Base-by-base conservation (phyloP, 805 yeast species). In the Suhomyces prunicola region DNA sequence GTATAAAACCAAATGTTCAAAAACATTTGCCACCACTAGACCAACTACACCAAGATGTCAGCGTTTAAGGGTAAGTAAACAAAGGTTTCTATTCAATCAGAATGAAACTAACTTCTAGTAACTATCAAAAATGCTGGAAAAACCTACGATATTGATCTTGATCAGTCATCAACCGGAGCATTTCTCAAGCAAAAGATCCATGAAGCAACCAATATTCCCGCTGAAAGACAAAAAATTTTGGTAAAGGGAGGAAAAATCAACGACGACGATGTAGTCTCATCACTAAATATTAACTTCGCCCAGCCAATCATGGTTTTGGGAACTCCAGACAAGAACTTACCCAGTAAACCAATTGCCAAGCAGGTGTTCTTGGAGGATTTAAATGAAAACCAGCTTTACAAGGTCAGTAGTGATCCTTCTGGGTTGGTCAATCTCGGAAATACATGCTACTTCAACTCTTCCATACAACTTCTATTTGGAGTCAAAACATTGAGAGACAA, bases 281-380 rank as follows among this genome's bases (percentile, higher is more conserved):
- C 71, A 4, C 75, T 87, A 49, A 80, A 77, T 24, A 65, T 92
- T 56, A 88, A 87, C 62, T 77, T 82, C 22, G 82, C 82, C 33
- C 88, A 87, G 59, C 75, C 82, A 12, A 76, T 93, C 22, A 88
- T 94, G 96, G 89, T 94, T 53, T 77, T 94, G 52, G 99, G 99
- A 23, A 87, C 97, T 1, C 93, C 97, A 2, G 94, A 88, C 51
- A 76, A 79, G 53, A 82, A 80, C 52, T 71, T 84, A 50, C 82
- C 80, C 35, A 50, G 62, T 3, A 78, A 80, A 35, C 88, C 88
- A 12, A 76, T 76, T 12, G 78, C 74, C 10, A 76, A 79, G 54
- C 77, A 75, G 47, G 83, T 82, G 27, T 88, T 89, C 57, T 67
- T 85, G 40, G 96, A 88, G 68, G 97, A 88, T 66, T 69, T 87